Base-by-base conservation (phyloP, 257 asterid genomes). In the Penstemon eatonii region DNA sequence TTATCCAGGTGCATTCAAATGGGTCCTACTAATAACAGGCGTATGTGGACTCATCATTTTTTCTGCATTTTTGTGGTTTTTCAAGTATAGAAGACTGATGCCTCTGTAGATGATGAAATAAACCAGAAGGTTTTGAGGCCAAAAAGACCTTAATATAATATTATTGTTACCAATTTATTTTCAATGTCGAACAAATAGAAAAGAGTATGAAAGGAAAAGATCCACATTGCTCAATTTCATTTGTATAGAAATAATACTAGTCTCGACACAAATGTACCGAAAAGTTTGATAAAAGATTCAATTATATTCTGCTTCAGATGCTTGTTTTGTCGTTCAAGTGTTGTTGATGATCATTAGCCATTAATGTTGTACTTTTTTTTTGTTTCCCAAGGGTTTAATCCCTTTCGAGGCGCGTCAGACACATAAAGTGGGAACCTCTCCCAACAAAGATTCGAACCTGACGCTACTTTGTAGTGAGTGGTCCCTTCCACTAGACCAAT, bases 21-120 rank as follows among this genome's bases (percentile, higher is more conserved):
- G 96, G 96, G 97, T 94, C 55, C 77, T 94, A 40, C 69, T 83
- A 5, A 84, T 89, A 78, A 91, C 97, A 0, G 99, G 93, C 60
- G 78, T 81, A 40, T 66, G 85, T 60, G 96, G 95, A 12, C 69
- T 73, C 7, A 41, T 86, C 65, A 79, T 91, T 60, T 94, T 88
- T 79, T 72, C 75, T 45, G 43, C 90, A 15, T 94, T 94, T 69
- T 78, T 87, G 73, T 84, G 95, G 84, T 94, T 81, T 70, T 91
- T 90, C 76, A 94, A 91, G 80, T 66, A 86, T 66, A 81, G 89
- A 80, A 88, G 97, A 73, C 60, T 92, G 77, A 92, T 92, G 98
- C 93, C 96, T 12, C 86, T 90, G 69, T 92, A 86, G 82, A 68
- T 11, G 63, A 47, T 64, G 69, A 66, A 25, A 53, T 13, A 47